Evolutionary conservation across 106 monocot genomes (phyloP).

Genomic region (Platanthera guangdongensis): DNA sequence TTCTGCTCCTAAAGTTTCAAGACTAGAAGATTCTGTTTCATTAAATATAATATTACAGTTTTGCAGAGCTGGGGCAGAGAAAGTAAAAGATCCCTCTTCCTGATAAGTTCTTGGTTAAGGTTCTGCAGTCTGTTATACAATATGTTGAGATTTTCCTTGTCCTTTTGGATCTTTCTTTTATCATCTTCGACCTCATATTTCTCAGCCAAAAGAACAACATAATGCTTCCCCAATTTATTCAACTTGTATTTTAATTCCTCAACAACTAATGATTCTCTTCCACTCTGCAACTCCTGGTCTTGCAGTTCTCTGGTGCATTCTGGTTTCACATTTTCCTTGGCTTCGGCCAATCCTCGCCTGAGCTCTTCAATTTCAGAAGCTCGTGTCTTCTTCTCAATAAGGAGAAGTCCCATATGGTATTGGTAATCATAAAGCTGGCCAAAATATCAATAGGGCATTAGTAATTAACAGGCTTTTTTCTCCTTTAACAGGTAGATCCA

Average conservation of each 20-base stretch:
- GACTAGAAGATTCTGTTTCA: neutral
- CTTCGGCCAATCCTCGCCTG: slow-evolving; percentile 1
- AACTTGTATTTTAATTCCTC: neutral
- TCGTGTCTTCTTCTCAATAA: slow-evolving; percentile 8
- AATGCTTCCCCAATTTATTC: neutral
- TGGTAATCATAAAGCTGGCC: slow-evolving; percentile 10
- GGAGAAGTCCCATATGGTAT: slow-evolving; percentile 7
- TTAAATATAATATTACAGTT: neutral
- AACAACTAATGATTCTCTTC: neutral
- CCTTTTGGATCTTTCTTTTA: neutral
- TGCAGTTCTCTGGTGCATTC: neutral
- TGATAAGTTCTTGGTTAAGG: neutral
- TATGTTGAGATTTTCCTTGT: neutral
- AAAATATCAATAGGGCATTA: neutral
- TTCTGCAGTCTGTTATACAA: neutral
- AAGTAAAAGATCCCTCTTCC: slow-evolving; percentile 7
- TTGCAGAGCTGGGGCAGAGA: neutral
- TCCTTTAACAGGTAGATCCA: neutral
- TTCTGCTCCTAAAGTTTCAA: slow-evolving; percentile 3
- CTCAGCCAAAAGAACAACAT: neutral
- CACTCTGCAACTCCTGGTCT: slow-evolving; percentile 1
- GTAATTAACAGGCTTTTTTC: neutral
- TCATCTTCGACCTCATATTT: neutral
- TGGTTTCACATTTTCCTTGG: neutral
- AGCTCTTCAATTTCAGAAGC: slow-evolving; percentile 7